Conservation (phyloP, 2,329 filamentous ascomycete genomes). For the Sporothrix humicola region DNA sequence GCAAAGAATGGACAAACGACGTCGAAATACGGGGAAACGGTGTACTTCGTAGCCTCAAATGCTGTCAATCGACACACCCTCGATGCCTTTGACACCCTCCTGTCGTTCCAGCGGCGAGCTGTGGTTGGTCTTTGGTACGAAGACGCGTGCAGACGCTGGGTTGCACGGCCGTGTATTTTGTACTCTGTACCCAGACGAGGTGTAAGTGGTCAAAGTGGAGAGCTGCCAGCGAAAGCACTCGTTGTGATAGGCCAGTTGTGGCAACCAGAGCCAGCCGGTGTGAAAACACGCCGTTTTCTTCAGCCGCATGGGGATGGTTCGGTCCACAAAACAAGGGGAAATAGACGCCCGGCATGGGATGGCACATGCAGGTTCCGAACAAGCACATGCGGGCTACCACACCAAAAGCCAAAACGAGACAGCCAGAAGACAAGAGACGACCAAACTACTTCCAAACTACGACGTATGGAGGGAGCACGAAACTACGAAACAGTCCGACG, state of each 20-base stretch:
- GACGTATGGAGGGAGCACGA: too few species aligned
- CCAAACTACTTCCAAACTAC: background rate
- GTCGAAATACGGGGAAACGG: slow-evolving; percentile 2
- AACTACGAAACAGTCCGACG: background rate
- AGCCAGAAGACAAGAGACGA: background rate
- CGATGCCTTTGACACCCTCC: background rate
- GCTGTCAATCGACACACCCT: slow-evolving; percentile 6
- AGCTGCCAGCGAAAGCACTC: background rate
- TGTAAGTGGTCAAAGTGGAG: slow-evolving; percentile 20
- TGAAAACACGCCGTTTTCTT: slow-evolving; percentile 25
- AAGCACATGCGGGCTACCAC: slow-evolving; percentile 26
- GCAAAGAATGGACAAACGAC: background rate
- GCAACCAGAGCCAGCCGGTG: background rate
- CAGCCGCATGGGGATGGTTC: slow-evolving; percentile 20
- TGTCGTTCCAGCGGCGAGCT: background rate
- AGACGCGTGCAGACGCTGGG: background rate
- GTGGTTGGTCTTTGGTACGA: background rate
- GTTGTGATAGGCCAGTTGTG: background rate
- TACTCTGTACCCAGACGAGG: slow-evolving; percentile 1
- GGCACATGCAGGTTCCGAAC: slow-evolving; percentile 25
- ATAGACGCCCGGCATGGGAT: slow-evolving; percentile 35
- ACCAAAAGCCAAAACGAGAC: slow-evolving; percentile 8
- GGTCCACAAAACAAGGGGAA: slow-evolving; percentile 33
- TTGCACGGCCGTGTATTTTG: background rate
- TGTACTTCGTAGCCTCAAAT: slow-evolving; percentile 8